Percentiles rank a stretch among this genome's conserved stretches.
Evolutionary conservation across 441 rosid species (phyloP).

Genomic region (Adansonia rubrostipa): DNA sequence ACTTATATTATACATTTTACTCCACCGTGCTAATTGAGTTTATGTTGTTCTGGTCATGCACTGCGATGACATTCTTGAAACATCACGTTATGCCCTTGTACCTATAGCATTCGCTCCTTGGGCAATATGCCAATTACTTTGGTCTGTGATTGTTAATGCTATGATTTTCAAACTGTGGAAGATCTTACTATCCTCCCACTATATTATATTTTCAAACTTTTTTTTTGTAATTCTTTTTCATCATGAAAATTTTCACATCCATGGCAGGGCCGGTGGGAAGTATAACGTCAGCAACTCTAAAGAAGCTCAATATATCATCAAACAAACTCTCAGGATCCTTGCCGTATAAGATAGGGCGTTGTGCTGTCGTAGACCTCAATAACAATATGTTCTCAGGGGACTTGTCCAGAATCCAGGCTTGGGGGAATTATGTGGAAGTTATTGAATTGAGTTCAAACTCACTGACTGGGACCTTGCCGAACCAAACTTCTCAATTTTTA

Average conservation of each 20-base stretch:
- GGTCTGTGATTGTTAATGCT: slow-evolving; percentile 2
- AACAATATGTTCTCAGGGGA: slow-evolving; percentile 59
- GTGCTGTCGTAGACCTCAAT: slow-evolving; percentile 62
- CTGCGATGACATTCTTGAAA: not conserved
- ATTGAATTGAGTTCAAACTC: slow-evolving; percentile 63
- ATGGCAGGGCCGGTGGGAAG: slow-evolving; percentile 65
- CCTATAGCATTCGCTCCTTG: not conserved
- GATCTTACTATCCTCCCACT: not conserved
- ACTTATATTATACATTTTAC: not conserved
- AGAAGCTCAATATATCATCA: slow-evolving; percentile 63
- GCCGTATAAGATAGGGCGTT: slow-evolving; percentile 57
- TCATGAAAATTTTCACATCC: slow-evolving; percentile 13
- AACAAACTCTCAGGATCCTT: slow-evolving; percentile 62
- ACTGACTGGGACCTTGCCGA: slow-evolving; percentile 56
- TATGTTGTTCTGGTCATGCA: not conserved
- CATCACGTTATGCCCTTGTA: not conserved
- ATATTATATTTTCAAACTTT: not conserved
- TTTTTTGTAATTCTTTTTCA: not conserved
- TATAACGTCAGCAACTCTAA: slow-evolving; percentile 61
- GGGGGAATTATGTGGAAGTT: slow-evolving; percentile 72
- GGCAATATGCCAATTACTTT: not conserved
- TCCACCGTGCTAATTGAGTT: not conserved
- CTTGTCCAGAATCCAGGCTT: slow-evolving; percentile 55
- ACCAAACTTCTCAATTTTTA: slow-evolving; percentile 60
- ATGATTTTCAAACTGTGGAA: not conserved